phyloP scores from a whole-genome alignment of 2,329 filamentous ascomycete genomes.

The Rhytidhysteron rufulum region DNA sequence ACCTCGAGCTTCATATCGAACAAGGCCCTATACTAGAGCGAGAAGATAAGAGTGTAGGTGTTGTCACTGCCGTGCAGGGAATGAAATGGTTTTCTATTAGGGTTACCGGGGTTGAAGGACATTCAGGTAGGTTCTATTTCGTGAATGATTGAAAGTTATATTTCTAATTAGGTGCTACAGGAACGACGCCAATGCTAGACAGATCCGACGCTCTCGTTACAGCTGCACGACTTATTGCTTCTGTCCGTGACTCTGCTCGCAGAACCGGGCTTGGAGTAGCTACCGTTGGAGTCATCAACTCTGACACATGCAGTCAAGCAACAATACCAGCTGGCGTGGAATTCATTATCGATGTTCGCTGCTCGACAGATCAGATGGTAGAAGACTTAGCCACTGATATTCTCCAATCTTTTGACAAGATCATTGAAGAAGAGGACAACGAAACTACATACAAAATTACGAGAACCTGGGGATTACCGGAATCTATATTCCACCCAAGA shows the following conservation, averaged over 20 bases:
- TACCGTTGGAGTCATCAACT: slow-evolving; percentile 24
- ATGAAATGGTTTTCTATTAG: slow-evolving; percentile 60
- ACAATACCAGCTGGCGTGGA: slow-evolving; percentile 24
- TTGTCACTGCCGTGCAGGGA: slow-evolving; percentile 68
- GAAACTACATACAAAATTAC: slow-evolving; percentile 17
- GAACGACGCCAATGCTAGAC: slow-evolving; percentile 64
- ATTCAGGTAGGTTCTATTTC: slow-evolving; percentile 16
- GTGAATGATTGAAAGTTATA: not conserved
- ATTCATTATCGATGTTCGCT: slow-evolving; percentile 27
- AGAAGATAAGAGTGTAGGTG: slow-evolving; percentile 57
- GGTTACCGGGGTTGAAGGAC: slow-evolving; percentile 29
- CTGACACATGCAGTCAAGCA: slow-evolving; percentile 25
- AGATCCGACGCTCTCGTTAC: slow-evolving; percentile 43
- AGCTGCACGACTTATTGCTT: slow-evolving; percentile 20
- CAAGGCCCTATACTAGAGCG: slow-evolving; percentile 71
- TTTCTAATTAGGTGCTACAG: slow-evolving; percentile 53
- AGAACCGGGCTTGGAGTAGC: slow-evolving; percentile 19
- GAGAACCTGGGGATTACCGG: slow-evolving; percentile 23
- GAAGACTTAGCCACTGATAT: slow-evolving; percentile 17
- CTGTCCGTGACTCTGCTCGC: slow-evolving; percentile 20
- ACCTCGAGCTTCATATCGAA: slow-evolving; percentile 81
- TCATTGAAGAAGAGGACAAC: slow-evolving; percentile 18
- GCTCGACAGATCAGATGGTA: slow-evolving; percentile 22
- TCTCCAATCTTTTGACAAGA: slow-evolving; percentile 18
- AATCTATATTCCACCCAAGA: slow-evolving; percentile 17